Base-by-base conservation (phyloP, 345 rosid species). In the Microcos paniculata region DNA sequence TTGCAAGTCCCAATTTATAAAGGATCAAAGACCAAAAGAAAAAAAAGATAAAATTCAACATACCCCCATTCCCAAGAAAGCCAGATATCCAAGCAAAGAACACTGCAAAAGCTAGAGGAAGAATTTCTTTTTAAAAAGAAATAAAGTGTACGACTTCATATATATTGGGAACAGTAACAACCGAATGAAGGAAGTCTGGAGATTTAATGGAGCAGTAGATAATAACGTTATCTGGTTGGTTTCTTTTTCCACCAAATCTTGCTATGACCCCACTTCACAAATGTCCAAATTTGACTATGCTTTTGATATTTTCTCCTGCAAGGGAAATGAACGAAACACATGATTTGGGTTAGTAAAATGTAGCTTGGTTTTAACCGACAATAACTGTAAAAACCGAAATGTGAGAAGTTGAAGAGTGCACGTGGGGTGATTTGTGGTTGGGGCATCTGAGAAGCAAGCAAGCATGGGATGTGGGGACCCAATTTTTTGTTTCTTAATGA, bases 171-270 rank as follows among this genome's bases (percentile, higher is more conserved):
- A 77, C 11, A 55, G 57, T 57, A 48, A 68, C 80, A 64, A 82
- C 85, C 81, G 84, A 82, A 75, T 68, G 68, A 74, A 62, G 75
- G 14, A n/a, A 59, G 81, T 69, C 79, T 51, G 8, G 83, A 52
- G 42, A 64, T 55, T 65, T 59, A 77, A 72, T 65, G 84, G 79
- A 83, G 81, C 56, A 61, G 76, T 9, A 43, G 66, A 76, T 55
- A 64, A 77, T 72, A 43, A 10, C 82, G 70, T 79, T 75, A 83
- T 83, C 85, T 70, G 38, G 16, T 74, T 40, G 11, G 64, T 62
- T 79, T 65, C 38, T 55, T 35, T 63, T 63, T 62, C 26, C 45
- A 18, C 15, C n/a, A 21, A 35, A 10, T 63, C 35, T 63, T 51
- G 62, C 51, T 9, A 4, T 40, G 67, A 6, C 56, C 77, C 83